Evolutionary conservation across 192 early-diverging fungal species (phyloP).

Genomic region (Podila clonocystis): DNA sequence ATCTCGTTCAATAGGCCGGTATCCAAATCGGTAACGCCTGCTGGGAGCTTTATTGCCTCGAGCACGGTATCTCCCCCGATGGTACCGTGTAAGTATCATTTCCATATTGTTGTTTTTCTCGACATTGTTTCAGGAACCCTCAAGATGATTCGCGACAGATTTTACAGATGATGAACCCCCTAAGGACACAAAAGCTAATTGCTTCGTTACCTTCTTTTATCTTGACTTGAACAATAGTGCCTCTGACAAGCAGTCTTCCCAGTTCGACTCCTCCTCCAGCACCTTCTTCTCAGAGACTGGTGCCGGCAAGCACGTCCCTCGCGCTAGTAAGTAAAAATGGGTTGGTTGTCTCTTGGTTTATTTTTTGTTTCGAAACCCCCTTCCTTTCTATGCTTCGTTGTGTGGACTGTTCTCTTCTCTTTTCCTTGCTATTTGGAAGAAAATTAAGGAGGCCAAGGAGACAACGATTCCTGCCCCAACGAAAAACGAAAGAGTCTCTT

Average conservation of each 20-base stretch:
- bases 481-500: too few species aligned
- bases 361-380: too few species aligned
- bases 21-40: conserved; percentile 99
- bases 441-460: background rate
- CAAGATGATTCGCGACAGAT: background rate
- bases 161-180: background rate
- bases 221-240: conserved; percentile 38
- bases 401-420: background rate
- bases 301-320: conserved; percentile 99
- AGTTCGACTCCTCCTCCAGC: conserved; percentile 92
- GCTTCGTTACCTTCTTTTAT: background rate
- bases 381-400: too few species aligned
- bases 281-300: conserved; percentile 99
- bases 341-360: too few species aligned
- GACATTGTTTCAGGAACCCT: background rate
- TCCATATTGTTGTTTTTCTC: background rate
- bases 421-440: too few species aligned
- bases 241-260: conserved; percentile 85
- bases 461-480: background rate
- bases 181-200: background rate
- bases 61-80: conserved; percentile 88
- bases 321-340: conserved; percentile 66
- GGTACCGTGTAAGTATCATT: conserved; percentile 53
- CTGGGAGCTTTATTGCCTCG: conserved; percentile 98
- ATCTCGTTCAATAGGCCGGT: conserved; percentile 79